Evolutionary conservation across 2,329 filamentous ascomycete genomes (phyloP), one percentile per base, ranked within the genome.

Genomic region (Ophiocordyceps unilateralis): DNA sequence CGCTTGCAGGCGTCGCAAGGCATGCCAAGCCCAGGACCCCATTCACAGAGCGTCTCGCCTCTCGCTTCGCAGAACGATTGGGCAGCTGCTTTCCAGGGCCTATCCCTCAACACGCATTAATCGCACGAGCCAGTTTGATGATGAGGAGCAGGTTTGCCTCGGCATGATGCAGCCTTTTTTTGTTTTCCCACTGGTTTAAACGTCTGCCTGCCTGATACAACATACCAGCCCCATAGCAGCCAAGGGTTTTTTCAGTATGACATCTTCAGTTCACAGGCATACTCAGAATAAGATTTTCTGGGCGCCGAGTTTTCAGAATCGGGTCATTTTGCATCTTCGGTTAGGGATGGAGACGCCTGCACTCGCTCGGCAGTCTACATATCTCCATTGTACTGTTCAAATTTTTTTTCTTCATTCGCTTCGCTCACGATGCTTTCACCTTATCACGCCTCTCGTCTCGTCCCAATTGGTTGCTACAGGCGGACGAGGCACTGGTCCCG

Each of bases 21-120:
- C 5, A 51, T 62, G 21, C 53, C 65, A 5, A 63, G 56, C 43
- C 58, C 55, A 10, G 45, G 50, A 9, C 54, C 58, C 21, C 59
- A 61, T 42, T 50, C 56, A 9, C 65, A 67, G 44, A 57, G 56
- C n/a, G 47, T 62, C 47, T 62, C 60, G 46, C 53, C 62, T 49
- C 60, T 72, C 45, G 55, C 58, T 41, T 57, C 59, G 24, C 68
- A 69, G 52, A 64, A 68, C 40, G 78, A 82, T 41, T 83, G 80
- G 78, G 62, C 70, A 22, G 64, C 65, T 43, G 61, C 69, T 6
- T 84, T 85, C 56, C 81, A 86, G 56, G 74, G 81, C 10, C 63
- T 87, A 17, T 87, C 82, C 2, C 69, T 87, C 48, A 82, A 82
- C 54, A 73, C 74, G 49, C 70, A 71, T 47, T 75, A 54, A 62